Conservation (phyloP, 208 protist genomes). For the Trypanosoma caninum region DNA sequence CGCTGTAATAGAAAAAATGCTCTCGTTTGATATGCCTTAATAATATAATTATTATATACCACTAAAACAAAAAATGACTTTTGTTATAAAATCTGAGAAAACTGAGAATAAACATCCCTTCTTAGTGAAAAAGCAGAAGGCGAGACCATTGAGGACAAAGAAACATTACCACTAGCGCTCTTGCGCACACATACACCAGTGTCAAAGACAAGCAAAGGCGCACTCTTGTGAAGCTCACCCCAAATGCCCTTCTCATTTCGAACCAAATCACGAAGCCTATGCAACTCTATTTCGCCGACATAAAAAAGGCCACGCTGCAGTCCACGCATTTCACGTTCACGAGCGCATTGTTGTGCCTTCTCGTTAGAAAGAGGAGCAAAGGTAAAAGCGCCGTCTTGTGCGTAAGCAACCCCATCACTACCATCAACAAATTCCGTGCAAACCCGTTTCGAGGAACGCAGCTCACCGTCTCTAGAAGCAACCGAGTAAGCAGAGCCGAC, state of each 20-base stretch:
- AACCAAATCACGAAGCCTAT: slow-evolving; percentile 48
- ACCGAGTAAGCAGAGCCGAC: slow-evolving; percentile 12
- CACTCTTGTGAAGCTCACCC: slow-evolving; percentile 71
- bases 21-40: too few species aligned
- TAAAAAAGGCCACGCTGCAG: slow-evolving; percentile 82
- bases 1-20: too few species aligned
- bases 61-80: too few species aligned
- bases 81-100: slow-evolving; percentile 60
- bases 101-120: slow-evolving; percentile 75
- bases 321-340: slow-evolving; percentile 40
- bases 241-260: slow-evolving; percentile 49
- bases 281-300: slow-evolving; percentile 72
- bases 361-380: slow-evolving; percentile 39
- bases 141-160: slow-evolving; percentile 73
- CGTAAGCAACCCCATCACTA: slow-evolving; percentile 8
- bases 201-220: slow-evolving; percentile 80
- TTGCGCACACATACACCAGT: slow-evolving; percentile 77
- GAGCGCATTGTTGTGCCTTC: slow-evolving; percentile 55
- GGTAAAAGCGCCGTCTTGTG: slow-evolving; percentile 31
- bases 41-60: too few species aligned
- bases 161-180: slow-evolving; percentile 63
- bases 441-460: slow-evolving; percentile 28
- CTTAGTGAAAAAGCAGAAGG: slow-evolving; percentile 73
- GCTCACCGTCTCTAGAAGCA: slow-evolving; percentile 17
- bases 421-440: background rate